These are phyloP conservation scores for Ogataea chonburiensis DNA, from an alignment of 805 yeast genomes.

Conservation along the genomic window DNA sequence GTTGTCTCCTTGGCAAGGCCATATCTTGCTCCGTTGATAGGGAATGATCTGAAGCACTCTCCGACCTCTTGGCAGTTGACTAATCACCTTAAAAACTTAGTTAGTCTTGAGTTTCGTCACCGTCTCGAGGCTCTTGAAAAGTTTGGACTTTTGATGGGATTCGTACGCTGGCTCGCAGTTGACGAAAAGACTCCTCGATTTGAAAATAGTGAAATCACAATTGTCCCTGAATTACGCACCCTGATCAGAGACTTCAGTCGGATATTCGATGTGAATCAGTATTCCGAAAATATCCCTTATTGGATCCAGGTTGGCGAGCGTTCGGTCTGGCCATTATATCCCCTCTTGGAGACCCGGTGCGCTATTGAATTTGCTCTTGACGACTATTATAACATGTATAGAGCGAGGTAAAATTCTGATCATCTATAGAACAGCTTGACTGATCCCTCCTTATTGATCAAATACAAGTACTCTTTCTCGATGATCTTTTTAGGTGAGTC, in stretches of 20 bases:
- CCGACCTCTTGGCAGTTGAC: conserved; percentile 36
- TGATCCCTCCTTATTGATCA: conserved; percentile 53
- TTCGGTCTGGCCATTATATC: conserved; percentile 89
- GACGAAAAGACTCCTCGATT: conserved; percentile 85
- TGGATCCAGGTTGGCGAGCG: conserved; percentile 91
- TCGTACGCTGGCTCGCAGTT: conserved; percentile 71
- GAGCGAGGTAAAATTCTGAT: conserved; percentile 18
- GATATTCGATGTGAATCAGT: conserved; percentile 72
- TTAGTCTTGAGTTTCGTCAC: conserved; percentile 80
- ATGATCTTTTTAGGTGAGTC: conserved; percentile 29
- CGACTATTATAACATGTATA: conserved; percentile 52
- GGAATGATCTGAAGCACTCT: conserved; percentile 75
- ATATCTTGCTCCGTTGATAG: conserved; percentile 84
- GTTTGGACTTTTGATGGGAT: conserved; percentile 68
- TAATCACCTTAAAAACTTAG: conserved; percentile 44
- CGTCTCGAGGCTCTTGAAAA: conserved; percentile 77
- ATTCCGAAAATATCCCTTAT: conserved; percentile 72
- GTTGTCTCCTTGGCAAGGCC: conserved; percentile 91
- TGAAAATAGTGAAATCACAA: conserved; percentile 75
- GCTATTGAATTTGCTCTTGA: conserved; percentile 87
- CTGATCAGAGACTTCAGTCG: conserved; percentile 69
- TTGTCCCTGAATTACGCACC: conserved; percentile 82
- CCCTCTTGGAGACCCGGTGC: conserved; percentile 82
- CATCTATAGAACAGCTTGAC: conserved; percentile 46
- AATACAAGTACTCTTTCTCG: conserved; percentile 65